Evolutionary conservation across 495 filamentous ascomycete species (phyloP).

Genomic region (Viridothelium virens): DNA sequence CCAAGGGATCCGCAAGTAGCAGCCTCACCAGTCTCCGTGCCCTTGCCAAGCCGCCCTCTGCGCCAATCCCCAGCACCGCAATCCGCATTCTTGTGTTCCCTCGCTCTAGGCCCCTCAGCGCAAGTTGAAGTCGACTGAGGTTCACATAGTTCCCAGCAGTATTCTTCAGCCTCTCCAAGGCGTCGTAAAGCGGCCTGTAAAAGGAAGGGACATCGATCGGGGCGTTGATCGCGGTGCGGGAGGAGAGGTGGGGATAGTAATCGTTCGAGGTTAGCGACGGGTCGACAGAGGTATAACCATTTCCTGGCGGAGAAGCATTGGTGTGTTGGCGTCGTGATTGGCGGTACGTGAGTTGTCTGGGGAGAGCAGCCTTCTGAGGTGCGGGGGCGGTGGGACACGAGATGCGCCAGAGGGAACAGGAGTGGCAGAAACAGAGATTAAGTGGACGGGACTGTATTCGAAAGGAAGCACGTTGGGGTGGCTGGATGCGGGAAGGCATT

Average conservation of each 20-base stretch:
- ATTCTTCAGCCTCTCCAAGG: conserved; percentile 54
- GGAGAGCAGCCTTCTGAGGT: conserved; percentile 2
- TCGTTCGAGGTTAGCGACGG: not conserved
- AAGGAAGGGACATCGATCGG: conserved; percentile 27
- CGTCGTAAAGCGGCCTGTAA: conserved; percentile 49
- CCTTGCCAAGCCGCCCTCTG: conserved; percentile 17
- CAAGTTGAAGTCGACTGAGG: conserved; percentile 70
- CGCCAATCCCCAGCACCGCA: conserved; percentile 42
- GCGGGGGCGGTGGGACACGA: conserved; percentile 15
- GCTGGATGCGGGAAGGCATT: conserved; percentile 30
- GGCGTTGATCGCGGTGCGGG: conserved; percentile 33
- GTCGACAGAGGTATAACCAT: conserved; percentile 25
- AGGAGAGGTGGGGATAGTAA: conserved; percentile 20
- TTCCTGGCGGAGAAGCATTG: not conserved
- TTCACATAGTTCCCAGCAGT: conserved; percentile 59
- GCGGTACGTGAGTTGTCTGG: not conserved
- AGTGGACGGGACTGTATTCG: not conserved
- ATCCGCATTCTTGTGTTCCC: conserved; percentile 59
- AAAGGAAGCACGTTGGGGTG: conserved; percentile 11
- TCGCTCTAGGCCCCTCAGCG: conserved; percentile 66
- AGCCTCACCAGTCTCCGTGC: conserved; percentile 58
- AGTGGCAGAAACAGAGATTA: conserved; percentile 18
- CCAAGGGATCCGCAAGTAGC: conserved; percentile 71
- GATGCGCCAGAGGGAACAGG: conserved; percentile 25
- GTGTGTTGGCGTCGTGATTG: not conserved